These are phyloP conservation scores for Citrus glauca DNA, from an alignment of 345 rosid genomes.

Conservation along the genomic window DNA sequence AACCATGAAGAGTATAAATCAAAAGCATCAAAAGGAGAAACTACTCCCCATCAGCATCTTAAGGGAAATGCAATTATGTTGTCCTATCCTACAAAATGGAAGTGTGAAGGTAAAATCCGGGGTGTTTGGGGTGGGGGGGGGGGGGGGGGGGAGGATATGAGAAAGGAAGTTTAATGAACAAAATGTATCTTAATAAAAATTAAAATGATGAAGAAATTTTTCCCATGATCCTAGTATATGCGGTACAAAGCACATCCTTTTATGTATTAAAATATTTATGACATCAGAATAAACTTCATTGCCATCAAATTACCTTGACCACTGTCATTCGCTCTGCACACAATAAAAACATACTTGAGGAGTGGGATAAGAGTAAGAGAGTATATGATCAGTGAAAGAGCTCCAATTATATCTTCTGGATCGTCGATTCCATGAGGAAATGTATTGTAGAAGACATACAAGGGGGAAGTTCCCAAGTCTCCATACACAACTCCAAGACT, in stretches of 20 bases:
- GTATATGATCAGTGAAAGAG: constrained; percentile 69
- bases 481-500: constrained; percentile 77
- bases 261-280: not conserved
- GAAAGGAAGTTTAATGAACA: not conserved
- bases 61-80: not conserved
- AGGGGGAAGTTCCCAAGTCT: constrained; percentile 73
- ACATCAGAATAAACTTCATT: not conserved
- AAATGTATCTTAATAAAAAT: not conserved
- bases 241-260: not conserved
- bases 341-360: constrained; percentile 69
- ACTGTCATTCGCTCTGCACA: constrained; percentile 71
- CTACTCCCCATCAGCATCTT: not conserved
- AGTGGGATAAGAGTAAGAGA: constrained; percentile 68
- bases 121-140: too few relatives aligned
- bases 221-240: not conserved
- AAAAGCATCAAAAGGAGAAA: not conserved
- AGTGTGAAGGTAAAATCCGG: not conserved
- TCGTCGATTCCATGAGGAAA: constrained; percentile 54
- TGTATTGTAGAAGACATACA: constrained; percentile 72
- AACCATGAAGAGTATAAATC: constrained; percentile 10
- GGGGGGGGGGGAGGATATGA: rapidly evolving
- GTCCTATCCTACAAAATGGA: not conserved
- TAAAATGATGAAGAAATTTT: not conserved
- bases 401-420: constrained; percentile 62
- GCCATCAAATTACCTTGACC: constrained; percentile 63